phyloP scores from a whole-genome alignment of 257 asterid species.

The Nicotiana knightiana region DNA sequence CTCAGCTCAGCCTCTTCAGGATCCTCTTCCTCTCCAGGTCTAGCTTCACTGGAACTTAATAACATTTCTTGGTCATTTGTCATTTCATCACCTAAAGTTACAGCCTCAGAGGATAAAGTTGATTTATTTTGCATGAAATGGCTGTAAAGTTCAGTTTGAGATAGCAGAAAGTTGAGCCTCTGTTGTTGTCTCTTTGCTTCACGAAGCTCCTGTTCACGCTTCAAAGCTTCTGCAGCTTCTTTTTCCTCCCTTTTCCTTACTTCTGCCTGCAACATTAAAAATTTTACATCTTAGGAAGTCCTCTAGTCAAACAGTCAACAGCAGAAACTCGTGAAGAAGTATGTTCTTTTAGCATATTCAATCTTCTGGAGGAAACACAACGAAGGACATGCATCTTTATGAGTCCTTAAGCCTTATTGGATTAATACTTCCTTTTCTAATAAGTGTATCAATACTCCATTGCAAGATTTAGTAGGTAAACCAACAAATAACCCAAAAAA shows the following conservation, averaged over 20 bases:
- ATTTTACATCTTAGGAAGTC: slow-evolving; percentile 14
- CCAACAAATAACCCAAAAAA: neutral
- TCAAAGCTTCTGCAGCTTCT: slow-evolving; percentile 99
- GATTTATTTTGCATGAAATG: slow-evolving; percentile 97
- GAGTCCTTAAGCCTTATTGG: neutral
- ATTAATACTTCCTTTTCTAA: neutral
- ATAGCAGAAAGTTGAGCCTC: slow-evolving; percentile 89
- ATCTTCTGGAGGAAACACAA: neutral
- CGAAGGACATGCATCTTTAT: neutral
- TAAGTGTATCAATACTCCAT: neutral
- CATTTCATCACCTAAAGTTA: slow-evolving; percentile 40
- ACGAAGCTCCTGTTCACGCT: slow-evolving; percentile 98
- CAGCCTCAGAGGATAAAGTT: slow-evolving; percentile 52
- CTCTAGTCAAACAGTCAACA: neutral
- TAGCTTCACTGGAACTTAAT: slow-evolving; percentile 52
- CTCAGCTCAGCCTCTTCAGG: slow-evolving; percentile 93
- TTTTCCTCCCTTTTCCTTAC: slow-evolving; percentile 95
- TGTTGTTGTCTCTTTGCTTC: slow-evolving; percentile 99
- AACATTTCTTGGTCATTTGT: slow-evolving; percentile 43
- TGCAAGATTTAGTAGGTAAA: neutral
- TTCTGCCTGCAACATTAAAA: slow-evolving; percentile 62
- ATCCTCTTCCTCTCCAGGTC: slow-evolving; percentile 62
- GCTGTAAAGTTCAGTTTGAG: slow-evolving; percentile 98
- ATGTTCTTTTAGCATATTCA: neutral
- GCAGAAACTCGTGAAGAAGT: slow-evolving; percentile 3